Evolutionary conservation across 148 eudicot species (phyloP).

Genomic region (Bassia scoparia): DNA sequence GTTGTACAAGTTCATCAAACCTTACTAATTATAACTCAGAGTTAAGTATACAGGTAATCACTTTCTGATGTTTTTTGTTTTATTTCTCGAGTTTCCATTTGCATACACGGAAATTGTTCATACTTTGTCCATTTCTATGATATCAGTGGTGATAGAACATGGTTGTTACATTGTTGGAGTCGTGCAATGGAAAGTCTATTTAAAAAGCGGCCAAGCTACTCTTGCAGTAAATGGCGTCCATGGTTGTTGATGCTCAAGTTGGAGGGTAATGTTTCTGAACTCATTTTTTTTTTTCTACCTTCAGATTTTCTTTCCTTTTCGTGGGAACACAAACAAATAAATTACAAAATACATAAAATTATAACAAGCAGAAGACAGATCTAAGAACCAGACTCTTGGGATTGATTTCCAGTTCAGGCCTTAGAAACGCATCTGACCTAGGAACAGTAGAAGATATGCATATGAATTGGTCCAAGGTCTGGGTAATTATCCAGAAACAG

Average conservation of each 20-base stretch:
- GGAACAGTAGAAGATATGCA: too few species aligned
- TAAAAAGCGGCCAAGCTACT: constrained; percentile 35
- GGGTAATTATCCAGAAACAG: too few species aligned
- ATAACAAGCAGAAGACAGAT: too few species aligned
- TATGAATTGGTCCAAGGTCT: too few species aligned
- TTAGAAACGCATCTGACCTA: too few species aligned
- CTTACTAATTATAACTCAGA: too few species aligned
- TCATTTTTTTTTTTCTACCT: neutral
- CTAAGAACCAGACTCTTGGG: too few species aligned
- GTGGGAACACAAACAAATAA: too few species aligned
- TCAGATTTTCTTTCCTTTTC: neutral
- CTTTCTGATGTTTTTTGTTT: neutral
- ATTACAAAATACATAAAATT: too few species aligned
- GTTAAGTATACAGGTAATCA: too few species aligned
- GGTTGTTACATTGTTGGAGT: constrained; percentile 39
- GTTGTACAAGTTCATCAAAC: constrained; percentile 34
- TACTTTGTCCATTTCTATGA: neutral
- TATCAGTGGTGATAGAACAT: constrained; percentile 44
- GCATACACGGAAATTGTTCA: neutral
- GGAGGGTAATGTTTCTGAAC: constrained; percentile 35
- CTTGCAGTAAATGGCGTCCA: constrained; percentile 38
- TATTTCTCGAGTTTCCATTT: neutral
- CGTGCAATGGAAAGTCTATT: constrained; percentile 38
- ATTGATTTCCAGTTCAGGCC: too few species aligned
- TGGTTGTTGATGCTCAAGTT: constrained; percentile 50